Evolutionary conservation across 1,284 basidiomycete genomes (phyloP), one percentile per base, ranked within the genome.

Genomic region (Calocybe gambosa): DNA sequence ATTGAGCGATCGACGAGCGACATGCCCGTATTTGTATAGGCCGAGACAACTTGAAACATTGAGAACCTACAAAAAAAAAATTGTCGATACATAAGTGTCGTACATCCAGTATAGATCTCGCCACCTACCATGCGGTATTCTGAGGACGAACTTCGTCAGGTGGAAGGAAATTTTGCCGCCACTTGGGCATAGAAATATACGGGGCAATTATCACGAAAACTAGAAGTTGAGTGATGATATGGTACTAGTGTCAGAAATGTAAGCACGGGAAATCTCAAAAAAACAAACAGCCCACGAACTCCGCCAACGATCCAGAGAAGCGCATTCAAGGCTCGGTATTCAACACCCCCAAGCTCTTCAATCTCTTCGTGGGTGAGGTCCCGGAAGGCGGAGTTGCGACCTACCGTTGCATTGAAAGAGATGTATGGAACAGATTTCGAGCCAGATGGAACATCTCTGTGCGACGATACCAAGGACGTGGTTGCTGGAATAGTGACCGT

Each of bases 341-440:
- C 95, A 12, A 96, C 88, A 5, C 94, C 94, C 6, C 93, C 93
- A 4, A 98, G 71, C 64, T 97, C 93, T 52, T 95, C 89, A 55
- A 91, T 71, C 58, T 98, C 87, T 45, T 92, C 88, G 28, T 81
- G 76, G 0, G 85, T 89, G 43, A 97, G 66, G 34, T 78, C 71
- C 41, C 82, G 78, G 61, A 99, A 97, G n/a, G 77, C 71, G 18
- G 91, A 95, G 63, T 98, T 98, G 43, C 87, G 74, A 0, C 89
- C 89, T 2, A 95, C 90, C 9, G 80, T 67, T 0, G 89, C 87
- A 35, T 89, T 80, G 61, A 97, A 97, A 1, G 85, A 79, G 42
- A 97, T 82, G 62, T 97, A 98, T 0, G 86, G 77, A 1, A 90
- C 92, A 0, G 69, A 60, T 53, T 74, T 79, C 28, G 68, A 68